Percentiles rank a stretch among this genome's conserved stretches.
These are phyloP conservation scores for Tetradesmus obliquus DNA, from an alignment of 139 green algal genomes.

Conservation along the genomic window DNA sequence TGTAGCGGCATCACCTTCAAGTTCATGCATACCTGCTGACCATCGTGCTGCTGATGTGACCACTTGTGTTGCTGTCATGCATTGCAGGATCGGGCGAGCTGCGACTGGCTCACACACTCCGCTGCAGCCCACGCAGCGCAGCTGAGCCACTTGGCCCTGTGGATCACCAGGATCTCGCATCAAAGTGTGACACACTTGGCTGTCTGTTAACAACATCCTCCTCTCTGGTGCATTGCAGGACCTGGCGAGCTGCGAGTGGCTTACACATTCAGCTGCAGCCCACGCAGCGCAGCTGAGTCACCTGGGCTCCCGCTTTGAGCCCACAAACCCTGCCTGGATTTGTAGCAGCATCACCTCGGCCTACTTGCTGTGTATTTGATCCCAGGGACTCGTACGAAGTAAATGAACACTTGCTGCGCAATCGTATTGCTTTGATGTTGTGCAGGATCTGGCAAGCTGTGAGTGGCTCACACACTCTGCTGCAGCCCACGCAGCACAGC, in stretches of 20 bases:
- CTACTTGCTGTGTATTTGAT: too few species aligned
- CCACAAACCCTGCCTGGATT: neutral
- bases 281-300: neutral
- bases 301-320: neutral
- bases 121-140: neutral
- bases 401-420: too few species aligned
- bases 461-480: neutral
- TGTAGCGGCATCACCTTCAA: neutral
- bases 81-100: neutral
- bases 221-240: neutral
- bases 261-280: neutral
- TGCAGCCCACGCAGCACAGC: neutral
- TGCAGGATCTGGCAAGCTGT: slow-evolving; percentile 10
- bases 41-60: neutral
- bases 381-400: too few species aligned
- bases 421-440: neutral
- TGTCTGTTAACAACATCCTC: neutral
- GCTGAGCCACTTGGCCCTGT: too few species aligned
- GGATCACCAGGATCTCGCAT: too few species aligned
- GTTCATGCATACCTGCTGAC: neutral
- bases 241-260: neutral
- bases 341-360: too few species aligned
- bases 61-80: neutral
- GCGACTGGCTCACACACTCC: neutral
- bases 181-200: neutral